These are phyloP conservation scores for Leccinellum albellum DNA, from an alignment of 768 basidiomycete species.

Conservation along the genomic window DNA sequence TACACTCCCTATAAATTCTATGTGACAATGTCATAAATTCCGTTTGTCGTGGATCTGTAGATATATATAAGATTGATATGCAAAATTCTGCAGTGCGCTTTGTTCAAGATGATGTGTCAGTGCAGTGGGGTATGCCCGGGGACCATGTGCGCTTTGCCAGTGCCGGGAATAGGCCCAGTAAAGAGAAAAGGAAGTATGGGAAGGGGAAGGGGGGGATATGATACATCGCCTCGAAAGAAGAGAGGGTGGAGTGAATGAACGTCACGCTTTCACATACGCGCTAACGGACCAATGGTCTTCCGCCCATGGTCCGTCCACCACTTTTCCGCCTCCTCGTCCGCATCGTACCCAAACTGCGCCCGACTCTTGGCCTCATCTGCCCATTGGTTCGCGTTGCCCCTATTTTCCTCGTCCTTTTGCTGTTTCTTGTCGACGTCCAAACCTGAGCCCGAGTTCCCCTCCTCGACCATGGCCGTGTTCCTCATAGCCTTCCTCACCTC, in stretches of 20 bases:
- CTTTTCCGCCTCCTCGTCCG: constrained; percentile 45
- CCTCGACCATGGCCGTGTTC: constrained; percentile 9
- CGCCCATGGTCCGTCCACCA: constrained; percentile 44
- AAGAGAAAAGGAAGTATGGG: background rate
- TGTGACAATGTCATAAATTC: background rate
- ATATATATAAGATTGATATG: background rate
- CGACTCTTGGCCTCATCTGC: constrained; percentile 49
- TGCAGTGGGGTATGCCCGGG: background rate
- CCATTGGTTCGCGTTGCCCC: constrained; percentile 52
- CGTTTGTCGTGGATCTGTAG: background rate
- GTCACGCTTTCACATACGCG: constrained; percentile 4
- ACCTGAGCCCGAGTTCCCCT: background rate
- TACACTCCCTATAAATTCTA: background rate
- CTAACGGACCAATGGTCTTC: constrained; percentile 9
- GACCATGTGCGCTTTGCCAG: no score
- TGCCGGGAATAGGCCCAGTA: background rate
- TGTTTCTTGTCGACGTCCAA: background rate
- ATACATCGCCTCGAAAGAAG: background rate
- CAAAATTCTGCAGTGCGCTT: background rate
- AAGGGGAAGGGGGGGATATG: background rate
- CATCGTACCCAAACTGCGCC: constrained; percentile 51
- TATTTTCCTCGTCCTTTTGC: background rate
- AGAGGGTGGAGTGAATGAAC: background rate
- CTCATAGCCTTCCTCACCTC: constrained; percentile 6
- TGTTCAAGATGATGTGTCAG: background rate